Percentiles rank a stretch among this genome's conserved stretches.
Conservation (phyloP, 2,329 filamentous ascomycete genomes). For the Magnaporthiopsis incrustans region DNA sequence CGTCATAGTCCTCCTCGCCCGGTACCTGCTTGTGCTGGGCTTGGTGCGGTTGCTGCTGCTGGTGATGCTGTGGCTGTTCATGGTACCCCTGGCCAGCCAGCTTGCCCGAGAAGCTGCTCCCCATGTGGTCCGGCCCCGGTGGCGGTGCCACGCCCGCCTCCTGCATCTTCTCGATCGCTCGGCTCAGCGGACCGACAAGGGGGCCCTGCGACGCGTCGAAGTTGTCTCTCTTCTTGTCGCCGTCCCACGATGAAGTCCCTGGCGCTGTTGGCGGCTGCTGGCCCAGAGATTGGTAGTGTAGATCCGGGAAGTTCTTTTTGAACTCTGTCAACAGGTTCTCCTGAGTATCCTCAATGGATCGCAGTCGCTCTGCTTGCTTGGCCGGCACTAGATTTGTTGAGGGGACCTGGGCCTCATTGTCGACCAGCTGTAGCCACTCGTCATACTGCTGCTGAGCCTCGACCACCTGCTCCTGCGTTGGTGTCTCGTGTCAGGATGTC, state of each 20-base stretch:
- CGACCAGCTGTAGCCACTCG: constrained; percentile 35
- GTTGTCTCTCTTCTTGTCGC: constrained; percentile 13
- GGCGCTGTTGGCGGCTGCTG: constrained; percentile 16
- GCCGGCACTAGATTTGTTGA: constrained; percentile 29
- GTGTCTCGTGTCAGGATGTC: too few species aligned
- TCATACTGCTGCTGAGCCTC: constrained; percentile 32
- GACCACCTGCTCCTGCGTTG: constrained; percentile 14
- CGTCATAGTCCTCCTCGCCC: constrained; percentile 24
- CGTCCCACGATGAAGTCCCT: background rate
- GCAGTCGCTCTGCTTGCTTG: constrained; percentile 30
- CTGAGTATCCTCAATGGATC: constrained; percentile 36
- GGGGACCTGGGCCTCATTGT: constrained; percentile 32
- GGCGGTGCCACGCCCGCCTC: constrained; percentile 12
- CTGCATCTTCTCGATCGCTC: constrained; percentile 26
- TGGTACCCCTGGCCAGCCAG: constrained; percentile 6
- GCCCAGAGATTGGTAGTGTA: constrained; percentile 36
- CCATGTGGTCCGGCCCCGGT: constrained; percentile 7
- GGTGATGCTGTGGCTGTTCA: too few species aligned
- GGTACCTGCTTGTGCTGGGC: constrained; percentile 5
- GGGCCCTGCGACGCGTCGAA: constrained; percentile 15
- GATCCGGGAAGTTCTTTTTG: constrained; percentile 32
- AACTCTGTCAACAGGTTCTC: constrained; percentile 42
- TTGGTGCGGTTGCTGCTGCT: too few species aligned
- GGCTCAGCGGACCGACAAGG: constrained; percentile 22
- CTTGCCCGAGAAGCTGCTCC: constrained; percentile 14